Percentiles rank a stretch among this genome's conserved stretches.
Conservation (phyloP, 2,329 filamentous ascomycete genomes). For the Aspergillus sp. region DNA sequence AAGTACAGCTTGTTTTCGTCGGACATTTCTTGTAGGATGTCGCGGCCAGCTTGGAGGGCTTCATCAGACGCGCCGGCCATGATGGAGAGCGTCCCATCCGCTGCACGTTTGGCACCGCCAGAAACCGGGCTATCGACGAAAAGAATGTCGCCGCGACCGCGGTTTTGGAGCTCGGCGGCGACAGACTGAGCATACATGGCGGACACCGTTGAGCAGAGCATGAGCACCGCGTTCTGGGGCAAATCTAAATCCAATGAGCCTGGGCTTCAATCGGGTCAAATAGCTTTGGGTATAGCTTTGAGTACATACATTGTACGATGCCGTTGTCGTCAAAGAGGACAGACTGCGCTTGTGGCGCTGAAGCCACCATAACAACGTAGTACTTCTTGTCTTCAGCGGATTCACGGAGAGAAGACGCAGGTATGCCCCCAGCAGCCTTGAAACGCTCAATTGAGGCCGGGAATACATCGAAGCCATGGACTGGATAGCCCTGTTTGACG, state of each 20-base stretch:
- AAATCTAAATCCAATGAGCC: slow-evolving; percentile 38
- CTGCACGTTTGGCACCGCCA: slow-evolving; percentile 67
- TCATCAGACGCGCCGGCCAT: slow-evolving; percentile 65
- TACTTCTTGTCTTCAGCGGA: slow-evolving; percentile 61
- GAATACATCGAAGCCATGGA: slow-evolving; percentile 72
- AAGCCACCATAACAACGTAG: slow-evolving; percentile 75
- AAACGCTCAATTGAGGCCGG: slow-evolving; percentile 66
- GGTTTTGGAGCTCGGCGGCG: slow-evolving; percentile 54
- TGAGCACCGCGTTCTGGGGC: slow-evolving; percentile 59
- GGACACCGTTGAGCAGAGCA: slow-evolving; percentile 71
- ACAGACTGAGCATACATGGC: slow-evolving; percentile 65
- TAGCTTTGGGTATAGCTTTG: neutral
- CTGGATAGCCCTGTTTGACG: slow-evolving; percentile 63
- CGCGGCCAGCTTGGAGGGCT: slow-evolving; percentile 58
- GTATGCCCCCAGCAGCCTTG: slow-evolving; percentile 59
- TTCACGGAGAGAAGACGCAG: slow-evolving; percentile 60
- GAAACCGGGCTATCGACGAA: slow-evolving; percentile 73
- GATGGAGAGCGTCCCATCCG: slow-evolving; percentile 71
- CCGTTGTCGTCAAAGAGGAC: slow-evolving; percentile 63
- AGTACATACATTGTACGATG: slow-evolving; percentile 37
- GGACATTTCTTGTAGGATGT: slow-evolving; percentile 64
- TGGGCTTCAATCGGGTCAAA: neutral
- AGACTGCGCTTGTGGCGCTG: slow-evolving; percentile 65
- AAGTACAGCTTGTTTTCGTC: slow-evolving; percentile 60
- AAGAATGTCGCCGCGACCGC: slow-evolving; percentile 61